Percentiles rank a stretch among this genome's conserved stretches.
phyloP scores from a whole-genome alignment of 345 rosid species.

The Erodium maritimum region DNA sequence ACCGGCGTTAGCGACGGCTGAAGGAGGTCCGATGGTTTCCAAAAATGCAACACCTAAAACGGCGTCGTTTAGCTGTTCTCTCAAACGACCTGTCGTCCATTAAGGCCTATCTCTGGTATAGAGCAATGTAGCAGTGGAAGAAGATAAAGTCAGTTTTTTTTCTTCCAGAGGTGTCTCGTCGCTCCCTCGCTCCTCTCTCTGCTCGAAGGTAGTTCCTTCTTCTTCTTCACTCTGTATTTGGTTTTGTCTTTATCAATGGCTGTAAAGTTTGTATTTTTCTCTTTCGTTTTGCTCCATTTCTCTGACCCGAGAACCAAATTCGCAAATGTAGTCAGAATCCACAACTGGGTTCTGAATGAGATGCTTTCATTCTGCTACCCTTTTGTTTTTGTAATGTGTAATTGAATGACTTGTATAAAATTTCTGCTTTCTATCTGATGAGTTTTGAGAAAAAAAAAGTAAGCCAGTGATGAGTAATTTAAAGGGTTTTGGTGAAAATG shows the following conservation, averaged over 20 bases:
- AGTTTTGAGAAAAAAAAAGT: no score
- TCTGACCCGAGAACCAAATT: not conserved
- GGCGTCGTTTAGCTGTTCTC: not conserved
- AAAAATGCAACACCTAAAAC: not conserved
- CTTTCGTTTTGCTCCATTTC: not conserved
- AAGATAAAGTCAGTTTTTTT: not conserved
- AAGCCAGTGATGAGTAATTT: not conserved
- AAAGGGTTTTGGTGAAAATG: not conserved
- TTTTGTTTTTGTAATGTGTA: not conserved
- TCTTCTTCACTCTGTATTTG: not conserved
- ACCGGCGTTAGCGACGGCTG: not conserved
- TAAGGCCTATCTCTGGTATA: no score
- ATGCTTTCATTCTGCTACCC: no score
- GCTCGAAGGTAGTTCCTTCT: not conserved
- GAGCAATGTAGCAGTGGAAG: not conserved
- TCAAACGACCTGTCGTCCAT: no score
- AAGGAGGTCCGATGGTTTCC: not conserved
- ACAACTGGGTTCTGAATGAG: no score
- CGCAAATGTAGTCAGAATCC: not conserved
- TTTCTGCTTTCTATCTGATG: no score
- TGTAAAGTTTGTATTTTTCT: no score
- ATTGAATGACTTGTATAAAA: no score
- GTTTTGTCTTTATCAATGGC: no score
- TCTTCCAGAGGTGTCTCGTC: not conserved
- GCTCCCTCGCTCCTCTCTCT: not conserved